phyloP scores from a whole-genome alignment of 345 rosid species.

The Ceriops tagal region DNA sequence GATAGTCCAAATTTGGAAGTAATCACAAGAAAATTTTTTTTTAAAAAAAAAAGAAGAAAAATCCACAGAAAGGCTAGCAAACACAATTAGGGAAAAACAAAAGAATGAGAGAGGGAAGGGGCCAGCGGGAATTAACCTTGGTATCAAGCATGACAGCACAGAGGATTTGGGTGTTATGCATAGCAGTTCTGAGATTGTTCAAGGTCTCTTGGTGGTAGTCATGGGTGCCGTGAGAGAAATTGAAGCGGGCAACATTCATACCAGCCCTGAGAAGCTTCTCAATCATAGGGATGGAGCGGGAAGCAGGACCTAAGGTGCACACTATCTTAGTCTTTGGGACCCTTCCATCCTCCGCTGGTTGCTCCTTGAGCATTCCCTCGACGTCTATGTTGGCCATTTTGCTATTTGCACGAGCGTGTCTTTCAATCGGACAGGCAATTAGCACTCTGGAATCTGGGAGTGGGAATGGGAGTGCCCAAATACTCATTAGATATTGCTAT shows the following conservation, averaged over 20 bases:
- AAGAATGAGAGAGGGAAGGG: neutral
- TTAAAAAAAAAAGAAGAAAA: too few species aligned
- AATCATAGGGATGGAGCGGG: slow-evolving; percentile 71
- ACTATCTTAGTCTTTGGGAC: slow-evolving; percentile 85
- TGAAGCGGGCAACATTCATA: slow-evolving; percentile 97
- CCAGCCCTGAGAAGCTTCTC: slow-evolving; percentile 92
- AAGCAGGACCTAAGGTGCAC: slow-evolving; percentile 93
- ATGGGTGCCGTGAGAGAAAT: slow-evolving; percentile 96
- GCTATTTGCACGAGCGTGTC: neutral
- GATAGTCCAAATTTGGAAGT: too few species aligned
- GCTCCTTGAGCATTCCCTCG: slow-evolving; percentile 66
- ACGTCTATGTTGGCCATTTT: slow-evolving; percentile 92
- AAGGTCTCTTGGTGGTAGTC: slow-evolving; percentile 88
- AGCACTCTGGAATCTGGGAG: too few species aligned
- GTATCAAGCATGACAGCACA: slow-evolving; percentile 37
- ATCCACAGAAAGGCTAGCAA: neutral
- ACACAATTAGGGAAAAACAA: neutral
- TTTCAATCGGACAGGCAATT: neutral
- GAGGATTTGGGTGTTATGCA: slow-evolving; percentile 27
- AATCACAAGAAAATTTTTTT: too few species aligned
- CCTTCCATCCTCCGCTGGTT: slow-evolving; percentile 46
- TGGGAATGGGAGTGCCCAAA: too few species aligned
- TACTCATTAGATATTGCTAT: too few species aligned
- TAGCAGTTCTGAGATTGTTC: slow-evolving; percentile 55
- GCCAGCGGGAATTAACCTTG: slow-evolving; percentile 15